Evolutionary conservation across 495 filamentous ascomycete species (phyloP).

Genomic region (Xylaria bambusicola): DNA sequence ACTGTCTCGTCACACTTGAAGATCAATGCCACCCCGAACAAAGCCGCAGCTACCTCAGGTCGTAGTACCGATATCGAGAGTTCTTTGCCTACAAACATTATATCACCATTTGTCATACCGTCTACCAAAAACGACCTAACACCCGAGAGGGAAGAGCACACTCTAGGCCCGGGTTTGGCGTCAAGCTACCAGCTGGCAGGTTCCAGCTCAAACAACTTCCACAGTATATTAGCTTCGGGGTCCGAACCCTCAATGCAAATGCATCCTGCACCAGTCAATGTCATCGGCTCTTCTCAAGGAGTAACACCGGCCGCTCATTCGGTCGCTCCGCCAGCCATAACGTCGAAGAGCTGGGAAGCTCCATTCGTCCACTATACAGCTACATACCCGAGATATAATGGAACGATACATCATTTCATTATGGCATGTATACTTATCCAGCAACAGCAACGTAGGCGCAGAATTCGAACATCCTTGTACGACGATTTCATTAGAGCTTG

Average conservation of each 20-base stretch:
- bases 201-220: background rate
- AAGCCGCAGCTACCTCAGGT: background rate
- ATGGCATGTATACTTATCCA: slow-evolving; percentile 57
- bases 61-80: slow-evolving; percentile 6
- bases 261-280: background rate
- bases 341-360: slow-evolving; percentile 13
- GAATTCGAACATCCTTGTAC: slow-evolving; percentile 48
- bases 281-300: slow-evolving; percentile 35
- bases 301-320: slow-evolving; percentile 22
- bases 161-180: background rate
- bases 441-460: slow-evolving; percentile 26
- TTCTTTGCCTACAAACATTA: slow-evolving; percentile 17
- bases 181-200: too few relatives aligned
- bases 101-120: slow-evolving; percentile 29
- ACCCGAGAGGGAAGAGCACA: background rate
- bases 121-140: slow-evolving; percentile 18
- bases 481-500: slow-evolving; percentile 68
- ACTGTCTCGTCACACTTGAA: slow-evolving; percentile 8
- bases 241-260: background rate
- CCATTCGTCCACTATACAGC: slow-evolving; percentile 47
- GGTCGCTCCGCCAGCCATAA: background rate
- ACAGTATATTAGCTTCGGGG: background rate
- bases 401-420: slow-evolving; percentile 55
- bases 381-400: slow-evolving; percentile 60
- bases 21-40: background rate